Conservation (phyloP, 192 early-diverging fungal genomes). For the Dissophora globulifera region DNA sequence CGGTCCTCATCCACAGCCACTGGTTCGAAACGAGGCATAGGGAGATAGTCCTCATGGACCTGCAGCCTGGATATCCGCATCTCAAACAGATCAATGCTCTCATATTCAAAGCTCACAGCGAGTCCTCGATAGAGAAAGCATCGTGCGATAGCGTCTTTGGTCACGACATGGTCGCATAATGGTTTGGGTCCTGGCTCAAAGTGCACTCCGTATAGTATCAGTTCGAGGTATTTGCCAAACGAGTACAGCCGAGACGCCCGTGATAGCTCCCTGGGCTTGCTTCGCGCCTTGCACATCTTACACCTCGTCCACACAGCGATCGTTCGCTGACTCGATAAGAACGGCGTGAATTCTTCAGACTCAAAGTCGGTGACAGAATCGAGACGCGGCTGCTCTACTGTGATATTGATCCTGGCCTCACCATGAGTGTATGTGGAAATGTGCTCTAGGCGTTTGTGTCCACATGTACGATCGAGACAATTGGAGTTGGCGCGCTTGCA, state of each 20-base stretch:
- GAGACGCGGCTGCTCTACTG: slow-evolving; percentile 34
- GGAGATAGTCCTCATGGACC: slow-evolving; percentile 41
- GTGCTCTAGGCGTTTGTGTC: slow-evolving; percentile 60
- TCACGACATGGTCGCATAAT: slow-evolving; percentile 61
- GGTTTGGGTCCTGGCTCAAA: slow-evolving; percentile 62
- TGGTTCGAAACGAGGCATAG: slow-evolving; percentile 46
- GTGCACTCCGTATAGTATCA: slow-evolving; percentile 76
- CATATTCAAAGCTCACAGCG: slow-evolving; percentile 77
- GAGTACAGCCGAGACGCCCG: slow-evolving; percentile 83
- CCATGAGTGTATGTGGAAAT: slow-evolving; percentile 66
- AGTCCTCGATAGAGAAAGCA: slow-evolving; percentile 80
- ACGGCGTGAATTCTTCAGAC: slow-evolving; percentile 54
- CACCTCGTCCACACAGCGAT: slow-evolving; percentile 89
- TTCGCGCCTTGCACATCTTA: slow-evolving; percentile 70
- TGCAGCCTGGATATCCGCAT: slow-evolving; percentile 72
- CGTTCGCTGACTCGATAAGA: slow-evolving; percentile 64
- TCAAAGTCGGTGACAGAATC: slow-evolving; percentile 24
- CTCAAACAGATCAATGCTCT: slow-evolving; percentile 71
- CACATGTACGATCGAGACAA: slow-evolving; percentile 60
- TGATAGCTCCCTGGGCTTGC: slow-evolving; percentile 75
- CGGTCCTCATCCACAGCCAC: slow-evolving; percentile 48
- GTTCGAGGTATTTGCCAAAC: slow-evolving; percentile 94
- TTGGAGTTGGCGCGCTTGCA: slow-evolving; percentile 52
- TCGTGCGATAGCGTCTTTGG: slow-evolving; percentile 67
- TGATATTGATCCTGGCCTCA: slow-evolving; percentile 60